Conservation (phyloP, 1,139 yeast species). For the Pichia sp. region DNA sequence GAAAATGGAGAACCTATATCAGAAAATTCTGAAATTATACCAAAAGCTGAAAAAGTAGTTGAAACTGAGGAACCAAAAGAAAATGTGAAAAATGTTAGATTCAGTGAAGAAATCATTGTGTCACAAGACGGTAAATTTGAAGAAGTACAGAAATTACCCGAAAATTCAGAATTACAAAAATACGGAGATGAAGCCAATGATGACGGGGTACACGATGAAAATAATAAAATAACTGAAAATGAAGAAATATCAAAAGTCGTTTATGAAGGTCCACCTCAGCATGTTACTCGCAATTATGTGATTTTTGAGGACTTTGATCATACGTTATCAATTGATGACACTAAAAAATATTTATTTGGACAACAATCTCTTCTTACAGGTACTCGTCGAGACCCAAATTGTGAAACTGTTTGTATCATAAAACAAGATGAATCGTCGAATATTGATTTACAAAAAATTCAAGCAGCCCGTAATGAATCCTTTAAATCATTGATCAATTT, state of each 20-base stretch:
- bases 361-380: conserved; percentile 49
- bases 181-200: background rate
- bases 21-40: background rate
- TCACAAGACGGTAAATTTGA: background rate
- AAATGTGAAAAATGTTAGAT: background rate
- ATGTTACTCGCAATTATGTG: conserved; percentile 46
- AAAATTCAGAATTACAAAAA: background rate
- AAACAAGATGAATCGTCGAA: conserved; percentile 36
- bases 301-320: conserved; percentile 42
- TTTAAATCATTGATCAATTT: conserved; percentile 50
- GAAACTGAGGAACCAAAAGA: background rate
- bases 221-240: background rate
- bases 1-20: no score
- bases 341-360: conserved; percentile 54
- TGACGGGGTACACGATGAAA: background rate
- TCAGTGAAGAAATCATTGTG: conserved; percentile 1
- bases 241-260: conserved; percentile 20
- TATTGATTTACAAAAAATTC: conserved; percentile 22
- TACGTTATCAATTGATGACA: conserved; percentile 30
- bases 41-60: background rate
- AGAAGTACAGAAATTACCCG: background rate
- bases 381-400: conserved; percentile 47
- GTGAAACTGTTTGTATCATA: conserved; percentile 48
- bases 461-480: conserved; percentile 31
- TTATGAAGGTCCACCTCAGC: conserved; percentile 62